Conservation (phyloP, 2,329 filamentous ascomycete genomes). For the Pezicula rhizophila region DNA sequence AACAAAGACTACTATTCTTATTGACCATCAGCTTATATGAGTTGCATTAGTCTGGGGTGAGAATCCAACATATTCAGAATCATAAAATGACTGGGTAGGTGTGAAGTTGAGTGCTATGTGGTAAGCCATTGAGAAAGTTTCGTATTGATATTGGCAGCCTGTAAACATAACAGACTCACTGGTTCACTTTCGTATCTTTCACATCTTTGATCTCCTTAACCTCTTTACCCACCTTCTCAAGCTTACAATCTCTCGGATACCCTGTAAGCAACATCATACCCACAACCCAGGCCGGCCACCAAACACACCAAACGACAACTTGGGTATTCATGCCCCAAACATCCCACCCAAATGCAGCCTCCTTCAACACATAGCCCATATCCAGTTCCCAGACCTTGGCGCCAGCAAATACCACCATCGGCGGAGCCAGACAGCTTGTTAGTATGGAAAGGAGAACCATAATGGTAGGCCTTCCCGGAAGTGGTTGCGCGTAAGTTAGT, state of each 20-base stretch:
- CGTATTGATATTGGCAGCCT: no score
- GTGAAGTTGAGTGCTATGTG: no score
- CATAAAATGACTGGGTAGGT: no score
- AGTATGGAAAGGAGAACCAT: constrained; percentile 41
- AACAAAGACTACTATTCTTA: no score
- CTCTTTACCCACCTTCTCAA: background rate
- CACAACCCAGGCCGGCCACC: constrained; percentile 88
- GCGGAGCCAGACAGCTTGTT: constrained; percentile 57
- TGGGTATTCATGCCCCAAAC: constrained; percentile 86
- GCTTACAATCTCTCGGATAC: constrained; percentile 11
- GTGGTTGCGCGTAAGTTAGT: constrained; percentile 64
- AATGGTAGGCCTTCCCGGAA: constrained; percentile 31
- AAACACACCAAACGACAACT: constrained; percentile 87
- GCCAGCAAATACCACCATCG: constrained; percentile 43
- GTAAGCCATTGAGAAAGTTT: no score
- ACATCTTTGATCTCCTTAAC: background rate
- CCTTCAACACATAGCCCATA: constrained; percentile 55
- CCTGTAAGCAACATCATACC: constrained; percentile 51
- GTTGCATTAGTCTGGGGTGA: no score
- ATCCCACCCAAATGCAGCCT: constrained; percentile 82
- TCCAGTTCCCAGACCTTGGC: constrained; percentile 39
- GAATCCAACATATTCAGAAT: no score
- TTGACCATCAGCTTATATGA: no score
- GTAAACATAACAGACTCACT: no score
- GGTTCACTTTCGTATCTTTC: no score